phyloP scores from a whole-genome alignment of 2,329 filamentous ascomycete species.

The Ophiostoma sp. region DNA sequence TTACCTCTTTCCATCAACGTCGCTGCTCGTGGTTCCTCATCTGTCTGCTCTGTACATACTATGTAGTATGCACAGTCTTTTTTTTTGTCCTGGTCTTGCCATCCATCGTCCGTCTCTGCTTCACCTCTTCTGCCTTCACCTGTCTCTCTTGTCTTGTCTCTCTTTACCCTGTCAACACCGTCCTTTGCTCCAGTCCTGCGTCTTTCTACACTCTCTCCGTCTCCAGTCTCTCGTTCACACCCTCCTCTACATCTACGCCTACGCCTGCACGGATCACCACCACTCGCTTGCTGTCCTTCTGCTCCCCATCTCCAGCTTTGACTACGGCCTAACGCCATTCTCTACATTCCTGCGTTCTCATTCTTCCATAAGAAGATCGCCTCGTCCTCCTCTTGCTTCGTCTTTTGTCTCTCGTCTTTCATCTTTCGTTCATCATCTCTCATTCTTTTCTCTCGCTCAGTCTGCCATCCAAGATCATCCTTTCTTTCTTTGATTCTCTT shows the following conservation, averaged over 20 bases:
- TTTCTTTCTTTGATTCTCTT: background rate
- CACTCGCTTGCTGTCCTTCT: background rate
- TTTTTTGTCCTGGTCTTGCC: no score
- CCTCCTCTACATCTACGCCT: background rate
- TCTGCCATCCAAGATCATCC: background rate
- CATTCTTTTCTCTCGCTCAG: background rate
- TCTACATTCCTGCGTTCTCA: background rate
- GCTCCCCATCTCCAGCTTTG: no score
- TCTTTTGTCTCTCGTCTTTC: background rate
- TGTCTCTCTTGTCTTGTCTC: background rate
- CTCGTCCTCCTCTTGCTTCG: background rate
- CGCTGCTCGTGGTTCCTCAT: background rate
- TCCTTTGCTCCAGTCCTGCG: no score
- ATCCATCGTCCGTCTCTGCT: no score
- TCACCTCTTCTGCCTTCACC: no score
- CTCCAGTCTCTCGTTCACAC: background rate
- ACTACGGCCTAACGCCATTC: background rate
- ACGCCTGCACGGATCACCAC: background rate
- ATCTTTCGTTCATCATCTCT: no score
- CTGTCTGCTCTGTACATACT: background rate
- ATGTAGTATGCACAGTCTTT: background rate
- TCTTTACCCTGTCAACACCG: no score
- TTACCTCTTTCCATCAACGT: background rate
- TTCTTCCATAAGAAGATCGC: conserved; percentile 10
- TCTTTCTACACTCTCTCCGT: background rate